Evolutionary conservation across 2,329 filamentous ascomycete species (phyloP), one percentile per base, ranked within the genome.

Genomic region (Diatrype stigma): DNA sequence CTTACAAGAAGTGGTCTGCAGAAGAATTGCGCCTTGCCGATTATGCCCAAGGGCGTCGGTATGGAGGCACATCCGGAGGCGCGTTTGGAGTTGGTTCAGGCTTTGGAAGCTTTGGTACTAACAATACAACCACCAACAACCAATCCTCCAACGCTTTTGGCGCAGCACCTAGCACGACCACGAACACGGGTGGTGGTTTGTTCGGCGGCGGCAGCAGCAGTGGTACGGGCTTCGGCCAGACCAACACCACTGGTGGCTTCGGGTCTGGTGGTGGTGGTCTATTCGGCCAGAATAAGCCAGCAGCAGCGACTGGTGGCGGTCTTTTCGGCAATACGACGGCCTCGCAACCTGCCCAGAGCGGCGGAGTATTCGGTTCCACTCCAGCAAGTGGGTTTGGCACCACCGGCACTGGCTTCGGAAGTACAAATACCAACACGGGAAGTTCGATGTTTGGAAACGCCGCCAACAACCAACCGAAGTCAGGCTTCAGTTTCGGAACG

Each of bases 1-100:
- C 87, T 1, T 95, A 93, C 73, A 86, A 85, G 68, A 95, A 94
- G 67, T 97, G 87, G 76, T 96, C 93, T 10, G 82, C 89, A n/a
- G 94, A 89, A 62, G 87, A 94, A 68, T 72, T 94, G 49, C 80
- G 89, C 63, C 71, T 96, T 54, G 90, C 84, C 44, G 94, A 99
- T 70, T 99, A 99, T 67, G 82, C 86, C 52, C 88, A 92, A 69
- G 92, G 92, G 47, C 85, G 92, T 52, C 86, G 87, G 49, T 90
- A 82, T 66, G 94, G 92, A 32, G 96, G 93, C 40, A 90, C 87
- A 55, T 90, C 90, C 28, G 87, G 91, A 58, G 91, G 91, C 52
- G 89, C 87, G 7, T 96, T 96, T 69, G 93, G 91, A 17, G 78
- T 85, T 52, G 79, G 75, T 59, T 56, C 60, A 53, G 72, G 73